phyloP scores from a whole-genome alignment of 2,329 filamentous ascomycete species.

The Fusarium sp. region DNA sequence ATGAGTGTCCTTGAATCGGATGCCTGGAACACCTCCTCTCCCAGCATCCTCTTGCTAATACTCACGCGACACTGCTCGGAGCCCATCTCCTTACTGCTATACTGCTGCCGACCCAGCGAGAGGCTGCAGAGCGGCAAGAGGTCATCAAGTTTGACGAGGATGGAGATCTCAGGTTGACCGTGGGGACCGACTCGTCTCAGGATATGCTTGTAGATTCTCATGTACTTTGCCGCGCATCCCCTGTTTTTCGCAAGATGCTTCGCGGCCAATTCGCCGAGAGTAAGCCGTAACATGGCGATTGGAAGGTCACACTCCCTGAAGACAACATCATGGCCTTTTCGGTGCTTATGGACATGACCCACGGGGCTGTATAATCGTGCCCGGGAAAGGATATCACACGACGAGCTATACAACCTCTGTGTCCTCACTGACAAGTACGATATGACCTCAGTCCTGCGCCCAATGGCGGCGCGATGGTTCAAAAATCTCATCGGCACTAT shows the following conservation, averaged over 20 bases:
- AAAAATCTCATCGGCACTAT: not conserved
- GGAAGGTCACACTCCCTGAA: conserved; percentile 19
- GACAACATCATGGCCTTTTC: not conserved
- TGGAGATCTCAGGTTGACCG: not conserved
- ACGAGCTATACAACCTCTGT: not conserved
- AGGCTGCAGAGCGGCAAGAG: not conserved
- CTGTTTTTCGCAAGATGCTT: conserved; percentile 25
- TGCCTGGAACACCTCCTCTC: too few species aligned
- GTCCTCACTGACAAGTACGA: conserved; percentile 26
- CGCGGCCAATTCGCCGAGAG: conserved; percentile 8
- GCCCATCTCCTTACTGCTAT: too few species aligned
- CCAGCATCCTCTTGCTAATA: too few species aligned
- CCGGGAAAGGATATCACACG: not conserved
- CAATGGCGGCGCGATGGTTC: not conserved
- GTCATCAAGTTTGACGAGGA: not conserved
- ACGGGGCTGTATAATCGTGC: not conserved
- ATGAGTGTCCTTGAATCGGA: too few species aligned
- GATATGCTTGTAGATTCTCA: conserved; percentile 18
- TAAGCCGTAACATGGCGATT: not conserved
- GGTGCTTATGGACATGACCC: conserved; percentile 12
- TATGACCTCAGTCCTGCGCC: conserved; percentile 5
- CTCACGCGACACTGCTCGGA: too few species aligned
- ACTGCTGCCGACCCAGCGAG: not conserved
- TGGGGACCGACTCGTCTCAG: not conserved
- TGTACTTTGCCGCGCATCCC: not conserved